These are phyloP conservation scores for Entrophospora sp. DNA, from an alignment of 192 early-diverging fungal genomes.

Conservation along the genomic window DNA sequence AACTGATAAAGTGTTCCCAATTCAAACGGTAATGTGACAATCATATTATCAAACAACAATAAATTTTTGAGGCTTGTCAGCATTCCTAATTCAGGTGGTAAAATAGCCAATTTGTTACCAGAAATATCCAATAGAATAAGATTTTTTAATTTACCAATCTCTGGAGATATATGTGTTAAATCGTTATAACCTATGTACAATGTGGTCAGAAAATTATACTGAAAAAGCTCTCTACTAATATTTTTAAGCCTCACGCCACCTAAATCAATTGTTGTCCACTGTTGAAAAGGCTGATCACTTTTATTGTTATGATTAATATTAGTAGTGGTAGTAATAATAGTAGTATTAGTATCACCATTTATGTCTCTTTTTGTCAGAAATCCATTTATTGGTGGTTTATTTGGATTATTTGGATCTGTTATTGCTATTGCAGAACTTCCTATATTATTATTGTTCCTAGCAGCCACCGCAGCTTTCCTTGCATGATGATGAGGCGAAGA, in stretches of 20 bases:
- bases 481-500: slow-evolving; percentile 86
- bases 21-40: slow-evolving; percentile 78
- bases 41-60: slow-evolving; percentile 82
- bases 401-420: slow-evolving; percentile 47
- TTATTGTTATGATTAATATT: no score
- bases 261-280: slow-evolving; percentile 85
- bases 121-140: slow-evolving; percentile 78
- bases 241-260: slow-evolving; percentile 93
- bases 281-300: slow-evolving; percentile 28
- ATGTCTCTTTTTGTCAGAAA: slow-evolving; percentile 35
- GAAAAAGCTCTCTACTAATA: slow-evolving; percentile 65
- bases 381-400: slow-evolving; percentile 35
- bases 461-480: slow-evolving; percentile 74
- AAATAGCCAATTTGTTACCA: slow-evolving; percentile 71
- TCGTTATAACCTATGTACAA: slow-evolving; percentile 97
- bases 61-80: slow-evolving; percentile 74
- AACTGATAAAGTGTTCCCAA: slow-evolving; percentile 84
- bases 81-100: slow-evolving; percentile 88
- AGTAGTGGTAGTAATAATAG: no score
- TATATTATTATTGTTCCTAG: slow-evolving; percentile 44
- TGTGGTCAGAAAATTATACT: slow-evolving; percentile 78
- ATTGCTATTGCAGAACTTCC: slow-evolving; percentile 43
- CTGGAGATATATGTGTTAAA: slow-evolving; percentile 63
- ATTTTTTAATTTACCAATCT: slow-evolving; percentile 55
- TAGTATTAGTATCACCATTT: slow-evolving; percentile 21